Conservation (phyloP, 257 asterid genomes). For the Solanum acaule region DNA sequence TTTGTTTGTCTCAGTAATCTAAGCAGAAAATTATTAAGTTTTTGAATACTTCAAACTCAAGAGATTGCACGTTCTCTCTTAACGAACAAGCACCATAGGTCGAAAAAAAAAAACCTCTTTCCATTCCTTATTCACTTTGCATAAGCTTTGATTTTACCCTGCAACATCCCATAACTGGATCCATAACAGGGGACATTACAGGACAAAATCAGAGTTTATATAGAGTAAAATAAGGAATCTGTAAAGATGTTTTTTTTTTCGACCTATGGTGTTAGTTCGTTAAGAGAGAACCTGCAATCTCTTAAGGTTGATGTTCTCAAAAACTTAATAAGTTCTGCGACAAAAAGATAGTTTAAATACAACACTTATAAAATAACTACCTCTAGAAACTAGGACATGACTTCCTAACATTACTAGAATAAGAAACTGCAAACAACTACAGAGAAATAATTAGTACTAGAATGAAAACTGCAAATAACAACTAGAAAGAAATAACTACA, state of each 20-base stretch:
- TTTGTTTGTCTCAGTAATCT: not conserved
- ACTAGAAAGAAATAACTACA: not conserved
- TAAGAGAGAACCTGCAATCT: not conserved
- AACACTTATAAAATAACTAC: not conserved
- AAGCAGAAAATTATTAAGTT: not conserved
- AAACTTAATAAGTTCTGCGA: not conserved
- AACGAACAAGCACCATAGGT: not conserved
- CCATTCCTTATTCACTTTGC: not conserved
- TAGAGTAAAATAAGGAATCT: not conserved
- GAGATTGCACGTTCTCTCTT: not conserved
- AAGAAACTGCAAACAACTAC: not conserved
- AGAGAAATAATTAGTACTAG: not conserved
- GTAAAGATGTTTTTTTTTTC: not conserved
- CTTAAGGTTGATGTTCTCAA: not conserved
- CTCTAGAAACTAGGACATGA: not conserved
- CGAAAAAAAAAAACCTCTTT: no score
- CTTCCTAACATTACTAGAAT: not conserved
- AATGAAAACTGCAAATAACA: not conserved
- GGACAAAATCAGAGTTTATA: not conserved
- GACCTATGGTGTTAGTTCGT: not conserved
- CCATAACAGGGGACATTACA: not conserved
- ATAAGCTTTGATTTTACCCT: not conserved
- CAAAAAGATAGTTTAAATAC: not conserved
- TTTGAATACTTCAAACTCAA: not conserved
- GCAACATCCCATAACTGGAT: not conserved